Evolutionary conservation across 2,329 filamentous ascomycete genomes (phyloP).

Genomic region (Penicillium sp.): DNA sequence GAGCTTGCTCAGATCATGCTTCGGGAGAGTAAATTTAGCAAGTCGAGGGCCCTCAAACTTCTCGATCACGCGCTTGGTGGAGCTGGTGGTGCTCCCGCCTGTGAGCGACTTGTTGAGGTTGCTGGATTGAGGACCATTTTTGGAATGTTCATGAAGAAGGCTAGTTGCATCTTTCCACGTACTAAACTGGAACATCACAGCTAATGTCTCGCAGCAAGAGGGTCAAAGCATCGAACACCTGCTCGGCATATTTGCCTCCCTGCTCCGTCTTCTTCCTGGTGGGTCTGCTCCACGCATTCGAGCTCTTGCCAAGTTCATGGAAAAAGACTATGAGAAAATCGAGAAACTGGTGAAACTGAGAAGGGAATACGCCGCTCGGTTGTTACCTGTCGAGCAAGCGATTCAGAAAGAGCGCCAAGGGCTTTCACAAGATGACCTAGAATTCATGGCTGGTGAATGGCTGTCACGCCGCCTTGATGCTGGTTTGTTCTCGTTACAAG

Average conservation of each 20-base stretch:
- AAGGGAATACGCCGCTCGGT: conserved; percentile 59
- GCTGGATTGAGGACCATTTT: conserved; percentile 82
- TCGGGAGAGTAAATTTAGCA: conserved; percentile 78
- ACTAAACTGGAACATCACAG: neutral
- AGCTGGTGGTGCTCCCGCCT: conserved; percentile 55
- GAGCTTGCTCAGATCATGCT: conserved; percentile 91
- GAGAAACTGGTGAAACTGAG: conserved; percentile 65
- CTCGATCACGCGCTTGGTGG: conserved; percentile 75
- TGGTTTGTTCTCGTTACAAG: conserved; percentile 74
- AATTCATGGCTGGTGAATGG: conserved; percentile 63
- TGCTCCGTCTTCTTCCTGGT: conserved; percentile 72
- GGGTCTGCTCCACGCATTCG: conserved; percentile 74
- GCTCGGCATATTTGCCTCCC: conserved; percentile 73
- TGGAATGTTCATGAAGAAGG: conserved; percentile 78
- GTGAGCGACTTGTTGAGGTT: conserved; percentile 69
- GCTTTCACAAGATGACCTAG: conserved; percentile 53
- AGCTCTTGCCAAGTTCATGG: conserved; percentile 86
- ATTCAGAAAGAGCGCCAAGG: conserved; percentile 55
- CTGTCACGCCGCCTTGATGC: conserved; percentile 72
- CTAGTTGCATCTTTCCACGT: conserved; percentile 11
- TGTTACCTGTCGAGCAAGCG: conserved; percentile 57
- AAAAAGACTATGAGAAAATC: conserved; percentile 87
- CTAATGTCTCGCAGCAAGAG: conserved; percentile 48
- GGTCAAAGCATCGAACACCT: conserved; percentile 67
- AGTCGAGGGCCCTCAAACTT: conserved; percentile 67